Evolutionary conservation across 2,329 filamentous ascomycete genomes (phyloP).

Genomic region (Thielaviopsis musarum): DNA sequence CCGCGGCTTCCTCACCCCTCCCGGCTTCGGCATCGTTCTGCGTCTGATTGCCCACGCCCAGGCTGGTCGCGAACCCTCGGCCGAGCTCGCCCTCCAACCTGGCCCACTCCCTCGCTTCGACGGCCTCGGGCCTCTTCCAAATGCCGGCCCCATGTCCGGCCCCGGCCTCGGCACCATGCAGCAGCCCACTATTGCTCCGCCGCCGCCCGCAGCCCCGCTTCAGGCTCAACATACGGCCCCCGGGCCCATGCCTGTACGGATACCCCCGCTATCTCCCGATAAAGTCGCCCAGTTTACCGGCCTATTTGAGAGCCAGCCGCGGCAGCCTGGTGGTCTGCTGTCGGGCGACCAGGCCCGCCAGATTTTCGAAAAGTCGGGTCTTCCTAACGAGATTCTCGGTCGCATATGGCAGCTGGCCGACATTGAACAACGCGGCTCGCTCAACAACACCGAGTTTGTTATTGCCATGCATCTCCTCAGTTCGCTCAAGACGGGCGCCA

Average conservation of each 20-base stretch:
- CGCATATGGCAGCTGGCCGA: constrained; percentile 93
- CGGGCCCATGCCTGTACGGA: constrained; percentile 48
- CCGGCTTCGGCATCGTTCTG: constrained; percentile 84
- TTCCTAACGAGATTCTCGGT: constrained; percentile 83
- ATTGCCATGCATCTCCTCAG: constrained; percentile 96
- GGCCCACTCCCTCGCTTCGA: constrained; percentile 90
- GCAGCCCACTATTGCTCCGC: constrained; percentile 22
- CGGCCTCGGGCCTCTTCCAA: constrained; percentile 36
- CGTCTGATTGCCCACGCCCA: constrained; percentile 93
- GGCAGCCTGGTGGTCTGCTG: constrained; percentile 61
- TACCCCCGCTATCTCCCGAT: constrained; percentile 73
- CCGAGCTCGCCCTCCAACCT: constrained; percentile 67
- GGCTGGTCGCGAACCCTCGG: constrained; percentile 62
- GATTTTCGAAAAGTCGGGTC: constrained; percentile 83
- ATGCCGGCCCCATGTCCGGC: constrained; percentile 15
- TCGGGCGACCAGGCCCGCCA: constrained; percentile 76
- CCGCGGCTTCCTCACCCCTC: constrained; percentile 76
- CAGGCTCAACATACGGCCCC: constrained; percentile 43
- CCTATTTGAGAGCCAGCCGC: constrained; percentile 80
- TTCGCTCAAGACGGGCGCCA: constrained; percentile 68
- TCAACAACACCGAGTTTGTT: constrained; percentile 83
- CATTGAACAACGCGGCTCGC: constrained; percentile 74
- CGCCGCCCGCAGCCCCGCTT: constrained; percentile 28
- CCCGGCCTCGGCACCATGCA: constrained; percentile 6
- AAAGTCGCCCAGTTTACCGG: constrained; percentile 77